Percentiles rank a stretch among this genome's conserved stretches.
phyloP scores from a whole-genome alignment of 2,329 filamentous ascomycete genomes.

The Phialemonium atrogriseum region DNA sequence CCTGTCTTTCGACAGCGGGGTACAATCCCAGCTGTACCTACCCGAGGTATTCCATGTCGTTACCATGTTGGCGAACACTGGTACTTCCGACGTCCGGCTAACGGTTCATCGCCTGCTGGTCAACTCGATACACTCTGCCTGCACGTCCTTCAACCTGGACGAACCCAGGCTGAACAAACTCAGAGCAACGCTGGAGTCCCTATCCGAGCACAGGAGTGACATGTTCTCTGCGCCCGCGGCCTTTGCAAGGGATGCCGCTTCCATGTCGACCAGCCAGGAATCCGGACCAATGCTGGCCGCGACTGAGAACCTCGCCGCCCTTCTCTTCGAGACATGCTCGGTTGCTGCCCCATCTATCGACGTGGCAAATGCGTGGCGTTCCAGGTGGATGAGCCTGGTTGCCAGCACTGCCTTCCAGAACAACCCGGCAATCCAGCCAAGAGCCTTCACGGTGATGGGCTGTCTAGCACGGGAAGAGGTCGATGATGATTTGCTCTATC shows the following conservation, averaged over 20 bases:
- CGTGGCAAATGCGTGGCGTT: slow-evolving; percentile 60
- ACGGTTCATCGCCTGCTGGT: slow-evolving; percentile 56
- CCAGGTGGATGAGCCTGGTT: slow-evolving; percentile 65
- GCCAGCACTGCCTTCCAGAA: slow-evolving; percentile 67
- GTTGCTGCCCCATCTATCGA: slow-evolving; percentile 57
- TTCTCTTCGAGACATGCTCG: slow-evolving; percentile 56
- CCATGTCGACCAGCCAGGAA: slow-evolving; percentile 46
- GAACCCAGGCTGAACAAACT: slow-evolving; percentile 50
- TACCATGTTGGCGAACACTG: slow-evolving; percentile 62
- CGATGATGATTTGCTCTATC: slow-evolving; percentile 62
- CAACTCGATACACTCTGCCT: slow-evolving; percentile 60
- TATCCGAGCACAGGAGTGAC: slow-evolving; percentile 52
- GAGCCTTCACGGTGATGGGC: slow-evolving; percentile 64
- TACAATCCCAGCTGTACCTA: slow-evolving; percentile 59
- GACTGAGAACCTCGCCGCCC: slow-evolving; percentile 52
- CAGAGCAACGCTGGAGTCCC: slow-evolving; percentile 44
- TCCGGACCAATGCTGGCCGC: slow-evolving; percentile 40
- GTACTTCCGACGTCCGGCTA: slow-evolving; percentile 45
- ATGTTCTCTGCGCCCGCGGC: slow-evolving; percentile 42
- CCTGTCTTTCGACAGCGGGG: slow-evolving; percentile 58
- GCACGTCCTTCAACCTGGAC: slow-evolving; percentile 56
- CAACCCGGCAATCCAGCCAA: slow-evolving; percentile 62
- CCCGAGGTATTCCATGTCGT: slow-evolving; percentile 64
- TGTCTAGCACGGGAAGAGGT: slow-evolving; percentile 64
- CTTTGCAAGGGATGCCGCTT: slow-evolving; percentile 42